Conservation (phyloP, 75 land plant species). For the Pseudotsuga menziesii region DNA sequence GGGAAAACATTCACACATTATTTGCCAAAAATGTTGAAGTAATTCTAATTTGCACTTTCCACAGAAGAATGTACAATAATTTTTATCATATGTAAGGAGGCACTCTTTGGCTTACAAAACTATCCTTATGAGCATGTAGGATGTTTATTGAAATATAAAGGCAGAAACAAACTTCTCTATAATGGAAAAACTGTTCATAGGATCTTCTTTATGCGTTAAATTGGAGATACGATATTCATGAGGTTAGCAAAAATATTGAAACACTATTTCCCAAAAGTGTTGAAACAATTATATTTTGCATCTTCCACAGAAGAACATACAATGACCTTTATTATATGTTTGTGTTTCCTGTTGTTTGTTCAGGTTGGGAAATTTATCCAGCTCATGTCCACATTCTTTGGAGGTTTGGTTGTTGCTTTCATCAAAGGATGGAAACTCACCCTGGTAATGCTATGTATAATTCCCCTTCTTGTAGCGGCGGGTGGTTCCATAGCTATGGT, state of each 20-base stretch:
- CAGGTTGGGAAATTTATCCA: conserved; percentile 68
- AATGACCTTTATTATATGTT: not conserved
- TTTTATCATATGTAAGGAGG: too few species aligned
- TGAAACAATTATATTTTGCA: not conserved
- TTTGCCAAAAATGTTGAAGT: too few species aligned
- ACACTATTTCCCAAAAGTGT: not conserved
- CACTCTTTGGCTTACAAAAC: too few species aligned
- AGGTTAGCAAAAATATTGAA: not conserved
- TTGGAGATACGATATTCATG: not conserved
- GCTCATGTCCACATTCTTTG: conserved; percentile 38
- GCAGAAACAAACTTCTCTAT: too few species aligned
- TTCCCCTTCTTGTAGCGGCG: conserved; percentile 41
- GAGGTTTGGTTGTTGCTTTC: conserved; percentile 59
- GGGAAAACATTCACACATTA: too few species aligned
- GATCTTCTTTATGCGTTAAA: not conserved
- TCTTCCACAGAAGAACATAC: not conserved
- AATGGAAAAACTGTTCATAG: not conserved
- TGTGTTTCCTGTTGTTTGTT: conserved; percentile 11
- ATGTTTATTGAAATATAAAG: not conserved
- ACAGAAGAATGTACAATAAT: too few species aligned
- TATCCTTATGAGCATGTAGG: not conserved
- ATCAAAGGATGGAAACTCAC: conserved; percentile 58
- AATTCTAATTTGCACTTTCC: too few species aligned
- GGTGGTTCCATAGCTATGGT: conserved; percentile 36
- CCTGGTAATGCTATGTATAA: conserved; percentile 39